These are phyloP conservation scores for Daldinia decipiens DNA, from an alignment of 495 filamentous ascomycete genomes.

Conservation along the genomic window DNA sequence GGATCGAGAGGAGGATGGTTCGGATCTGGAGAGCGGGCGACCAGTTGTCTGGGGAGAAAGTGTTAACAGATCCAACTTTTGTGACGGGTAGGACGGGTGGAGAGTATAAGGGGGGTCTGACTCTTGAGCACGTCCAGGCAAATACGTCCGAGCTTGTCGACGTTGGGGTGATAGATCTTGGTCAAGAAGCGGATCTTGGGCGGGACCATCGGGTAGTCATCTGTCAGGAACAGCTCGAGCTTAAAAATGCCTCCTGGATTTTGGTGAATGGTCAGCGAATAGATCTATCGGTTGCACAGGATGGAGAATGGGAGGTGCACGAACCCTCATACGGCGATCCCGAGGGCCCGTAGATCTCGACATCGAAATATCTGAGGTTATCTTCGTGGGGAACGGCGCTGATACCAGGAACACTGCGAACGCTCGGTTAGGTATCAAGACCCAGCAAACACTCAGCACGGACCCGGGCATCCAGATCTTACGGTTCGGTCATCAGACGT, in stretches of 20 bases:
- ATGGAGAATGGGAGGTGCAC: not conserved
- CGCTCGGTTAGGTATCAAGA: slow-evolving; percentile 25
- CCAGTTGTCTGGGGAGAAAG: slow-evolving; percentile 85
- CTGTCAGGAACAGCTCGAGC: slow-evolving; percentile 97
- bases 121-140: slow-evolving; percentile 98
- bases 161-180: slow-evolving; percentile 99
- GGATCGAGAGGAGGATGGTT: slow-evolving; percentile 96
- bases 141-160: slow-evolving; percentile 96
- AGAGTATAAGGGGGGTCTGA: slow-evolving; percentile 54
- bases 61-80: slow-evolving; percentile 13
- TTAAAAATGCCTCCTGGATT: slow-evolving; percentile 88
- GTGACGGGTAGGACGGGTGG: not conserved
- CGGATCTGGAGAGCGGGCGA: slow-evolving; percentile 97
- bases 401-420: slow-evolving; percentile 87
- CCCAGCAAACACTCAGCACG: not conserved
- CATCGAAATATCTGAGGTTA: slow-evolving; percentile 97
- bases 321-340: slow-evolving; percentile 93
- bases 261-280: slow-evolving; percentile 17
- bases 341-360: slow-evolving; percentile 93
- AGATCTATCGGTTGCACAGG: not conserved
- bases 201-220: slow-evolving; percentile 99
- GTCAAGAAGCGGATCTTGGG: slow-evolving; percentile 98
- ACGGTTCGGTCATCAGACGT: slow-evolving; percentile 96
- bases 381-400: slow-evolving; percentile 98
- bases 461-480: slow-evolving; percentile 49